Evolutionary conservation across 306 rosid species (phyloP), one percentile per base, ranked within the genome.

Genomic region (Sicyos baderoa): DNA sequence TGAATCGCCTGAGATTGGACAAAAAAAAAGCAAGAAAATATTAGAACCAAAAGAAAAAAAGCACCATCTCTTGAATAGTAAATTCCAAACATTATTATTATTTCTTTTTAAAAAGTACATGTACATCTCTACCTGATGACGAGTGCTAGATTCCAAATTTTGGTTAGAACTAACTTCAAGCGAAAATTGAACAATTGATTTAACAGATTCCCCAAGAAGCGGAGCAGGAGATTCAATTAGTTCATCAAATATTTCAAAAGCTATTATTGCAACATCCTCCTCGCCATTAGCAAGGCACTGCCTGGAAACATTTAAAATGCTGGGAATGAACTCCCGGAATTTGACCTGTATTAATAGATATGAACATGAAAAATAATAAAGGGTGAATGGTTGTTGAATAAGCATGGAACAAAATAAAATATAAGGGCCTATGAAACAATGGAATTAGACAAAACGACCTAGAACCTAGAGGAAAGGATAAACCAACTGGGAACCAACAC

Each of bases 161-260:
- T 85, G 97, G 74, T 81, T 90, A 53, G 99, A 94, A 89, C 97
- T 85, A 76, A 94, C 99, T 86, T 94, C 99, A 75, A 94, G 99
- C 25, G 99, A 85, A 80, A 94, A 94, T 72, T 94, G 99, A 74
- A 94, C 99, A 80, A 94, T 90, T 78, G 97, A 85, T 80, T 81
- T 88, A 72, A 90, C 89, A 73, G 99, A 94, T 72, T 94, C 97
- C 72, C 99, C 97, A 74, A 88, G 99, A 84, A 94, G 96, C 23
- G 99, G 99, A 17, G 96, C 97, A 32, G 99, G 99, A 77, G 97
- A 94, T 84, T 94, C 99, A 80, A 94, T 94, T 77, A 94, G 77
- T 85, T 94, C 97, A 71, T 94, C 99, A 72, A 94, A 94, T 70
- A 94, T 94, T 82, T 94, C 97, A 83, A 94, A 94, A 73, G 96